Evolutionary conservation across 176 grass and related monocot genomes (phyloP), one percentile per base, ranked within the genome.

Genomic region (sorghum (Sorghum bicolor)): DNA sequence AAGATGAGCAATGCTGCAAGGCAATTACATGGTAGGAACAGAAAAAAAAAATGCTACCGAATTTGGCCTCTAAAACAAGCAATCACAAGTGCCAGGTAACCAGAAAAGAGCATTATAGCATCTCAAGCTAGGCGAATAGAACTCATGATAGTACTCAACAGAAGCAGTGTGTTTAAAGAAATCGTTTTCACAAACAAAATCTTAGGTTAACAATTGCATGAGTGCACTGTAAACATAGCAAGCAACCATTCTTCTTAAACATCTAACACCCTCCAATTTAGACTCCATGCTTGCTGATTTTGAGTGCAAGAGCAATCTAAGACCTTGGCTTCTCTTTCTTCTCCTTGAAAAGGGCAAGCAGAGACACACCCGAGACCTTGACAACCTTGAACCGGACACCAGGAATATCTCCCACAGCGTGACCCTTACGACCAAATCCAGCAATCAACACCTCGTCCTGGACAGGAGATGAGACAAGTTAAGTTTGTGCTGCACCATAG

Each of bases 301-400:
- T 62, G 25, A 74, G 34, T 44, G 50, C 19, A 61, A 70, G 3
- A 52, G 64, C 44, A 81, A 70, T 66, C 82, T 86, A 92, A 86
- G 90, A 92, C 79, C 90, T 85, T 6, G 90, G 90, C 67, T 92
- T 92, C 62, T 92, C 90, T 75, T 92, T 92, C 86, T 92, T 92
- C 31, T 92, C 86, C 75, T 92, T 92, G 74, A 92, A 92, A 10
- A 92, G 90, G n/a, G 90, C 90, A 32, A 92, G 86, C 50, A 89
- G 74, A 89, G 90, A 92, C 50, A 92, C 90, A 52, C 91, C 91
- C 3, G 91, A 93, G 30, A 93, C 91, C 91, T 93, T 93, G 57
- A 93, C 91, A 0, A 93, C 91, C 88, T 93, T 93, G 83, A 93
- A 93, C 50, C 91, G 85, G 76, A 93, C 91, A 29, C 91, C 88